phyloP scores from a whole-genome alignment of 495 filamentous ascomycete genomes.

The Penicillium paradoxum region DNA sequence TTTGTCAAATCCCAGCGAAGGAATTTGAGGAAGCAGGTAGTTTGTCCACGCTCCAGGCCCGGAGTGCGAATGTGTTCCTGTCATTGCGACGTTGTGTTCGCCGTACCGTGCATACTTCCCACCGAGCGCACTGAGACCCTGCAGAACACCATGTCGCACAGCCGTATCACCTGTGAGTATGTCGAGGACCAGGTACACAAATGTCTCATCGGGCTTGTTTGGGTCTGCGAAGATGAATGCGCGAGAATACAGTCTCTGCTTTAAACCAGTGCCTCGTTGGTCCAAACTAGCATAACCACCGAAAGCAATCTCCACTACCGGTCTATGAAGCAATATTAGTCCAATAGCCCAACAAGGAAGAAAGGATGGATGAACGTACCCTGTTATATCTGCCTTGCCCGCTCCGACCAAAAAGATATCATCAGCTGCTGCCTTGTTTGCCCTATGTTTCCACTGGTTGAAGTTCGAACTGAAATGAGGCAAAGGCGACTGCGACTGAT shows the following conservation, averaged over 20 bases:
- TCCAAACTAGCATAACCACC: constrained; percentile 91
- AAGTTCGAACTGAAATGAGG: constrained; percentile 13
- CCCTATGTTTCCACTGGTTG: constrained; percentile 23
- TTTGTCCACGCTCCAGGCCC: constrained; percentile 94
- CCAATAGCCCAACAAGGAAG: not conserved
- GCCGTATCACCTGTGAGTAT: constrained; percentile 89
- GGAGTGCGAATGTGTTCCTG: constrained; percentile 90
- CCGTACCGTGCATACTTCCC: constrained; percentile 67
- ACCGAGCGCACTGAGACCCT: constrained; percentile 63
- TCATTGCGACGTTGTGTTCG: constrained; percentile 82
- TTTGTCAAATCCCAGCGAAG: constrained; percentile 80
- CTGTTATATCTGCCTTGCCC: constrained; percentile 93
- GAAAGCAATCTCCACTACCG: constrained; percentile 85
- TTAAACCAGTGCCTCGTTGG: constrained; percentile 81
- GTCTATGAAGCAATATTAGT: constrained; percentile 32
- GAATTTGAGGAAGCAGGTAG: constrained; percentile 92
- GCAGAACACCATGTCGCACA: constrained; percentile 76
- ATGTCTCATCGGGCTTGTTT: constrained; percentile 61
- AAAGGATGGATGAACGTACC: constrained; percentile 39
- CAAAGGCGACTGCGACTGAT: constrained; percentile 12
- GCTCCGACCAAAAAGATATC: constrained; percentile 77
- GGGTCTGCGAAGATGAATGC: constrained; percentile 83
- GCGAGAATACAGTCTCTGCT: constrained; percentile 84
- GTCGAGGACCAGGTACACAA: constrained; percentile 86
- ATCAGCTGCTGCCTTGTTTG: constrained; percentile 24